These are phyloP conservation scores for Moesziomyces sp. DNA, from an alignment of 1,284 basidiomycete genomes.

Conservation along the genomic window DNA sequence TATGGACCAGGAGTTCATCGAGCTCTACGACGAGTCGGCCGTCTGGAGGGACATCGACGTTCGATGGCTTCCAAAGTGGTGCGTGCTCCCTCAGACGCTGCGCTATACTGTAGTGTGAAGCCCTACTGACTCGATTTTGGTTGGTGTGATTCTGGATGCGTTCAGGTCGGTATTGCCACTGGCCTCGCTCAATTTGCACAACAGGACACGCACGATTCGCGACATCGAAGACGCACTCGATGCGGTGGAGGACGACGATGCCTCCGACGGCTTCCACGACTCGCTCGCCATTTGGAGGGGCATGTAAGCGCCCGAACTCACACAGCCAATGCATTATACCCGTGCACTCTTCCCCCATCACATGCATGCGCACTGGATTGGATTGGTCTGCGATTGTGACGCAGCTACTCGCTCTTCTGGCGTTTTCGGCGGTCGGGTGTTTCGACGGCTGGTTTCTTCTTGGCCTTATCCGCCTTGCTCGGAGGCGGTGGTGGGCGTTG, in stretches of 20 bases:
- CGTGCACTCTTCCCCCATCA: background rate
- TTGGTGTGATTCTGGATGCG: too few species aligned
- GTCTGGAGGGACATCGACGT: slow-evolving; percentile 41
- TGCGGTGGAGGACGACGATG: background rate
- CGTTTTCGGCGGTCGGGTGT: slow-evolving; percentile 32
- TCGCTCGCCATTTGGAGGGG: slow-evolving; percentile 38
- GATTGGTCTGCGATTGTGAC: background rate
- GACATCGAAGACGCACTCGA: slow-evolving; percentile 20
- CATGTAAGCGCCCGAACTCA: slow-evolving; percentile 15
- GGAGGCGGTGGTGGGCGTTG: slow-evolving; percentile 35
- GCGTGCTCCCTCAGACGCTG: background rate
- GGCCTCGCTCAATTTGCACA: slow-evolving; percentile 24
- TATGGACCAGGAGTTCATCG: slow-evolving; percentile 73
- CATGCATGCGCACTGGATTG: background rate
- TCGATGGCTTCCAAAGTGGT: slow-evolving; percentile 43
- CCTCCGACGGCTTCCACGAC: slow-evolving; percentile 1
- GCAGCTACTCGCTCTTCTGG: slow-evolving; percentile 49
- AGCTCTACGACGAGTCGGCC: slow-evolving; percentile 67
- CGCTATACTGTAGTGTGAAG: background rate
- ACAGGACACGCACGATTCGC: slow-evolving; percentile 9
- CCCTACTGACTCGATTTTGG: background rate
- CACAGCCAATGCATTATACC: slow-evolving; percentile 15
- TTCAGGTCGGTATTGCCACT: slow-evolving; percentile 21
- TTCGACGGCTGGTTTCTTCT: slow-evolving; percentile 20
- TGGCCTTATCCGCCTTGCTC: slow-evolving; percentile 31